These are phyloP conservation scores for Chrysosporium keratinophilum DNA, from an alignment of 2,329 filamentous ascomycete genomes.

Conservation along the genomic window DNA sequence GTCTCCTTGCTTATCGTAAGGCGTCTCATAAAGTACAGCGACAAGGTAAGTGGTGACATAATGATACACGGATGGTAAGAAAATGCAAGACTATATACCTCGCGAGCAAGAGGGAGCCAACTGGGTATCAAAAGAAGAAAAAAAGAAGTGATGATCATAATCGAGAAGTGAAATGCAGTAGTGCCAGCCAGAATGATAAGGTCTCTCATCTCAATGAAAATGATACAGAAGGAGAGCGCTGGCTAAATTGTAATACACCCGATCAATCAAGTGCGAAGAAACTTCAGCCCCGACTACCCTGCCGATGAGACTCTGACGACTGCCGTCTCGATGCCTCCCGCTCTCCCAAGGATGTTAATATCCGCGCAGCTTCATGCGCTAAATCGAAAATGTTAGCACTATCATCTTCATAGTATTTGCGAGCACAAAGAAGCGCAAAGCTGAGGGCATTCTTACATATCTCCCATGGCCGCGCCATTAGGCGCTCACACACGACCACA, in stretches of 20 bases:
- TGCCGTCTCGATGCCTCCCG: slow-evolving; percentile 8
- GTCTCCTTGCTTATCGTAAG: too few species aligned
- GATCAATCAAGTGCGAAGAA: neutral
- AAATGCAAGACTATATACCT: neutral
- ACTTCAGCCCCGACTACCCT: neutral
- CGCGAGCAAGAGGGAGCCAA: neutral
- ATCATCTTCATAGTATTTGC: too few species aligned
- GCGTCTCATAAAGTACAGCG: too few species aligned
- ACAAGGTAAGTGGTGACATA: too few species aligned
- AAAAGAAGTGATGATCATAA: neutral
- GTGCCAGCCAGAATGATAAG: neutral
- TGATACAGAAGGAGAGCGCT: neutral
- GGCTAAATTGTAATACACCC: neutral
- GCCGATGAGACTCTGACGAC: neutral
- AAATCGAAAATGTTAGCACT: neutral
- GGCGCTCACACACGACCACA: slow-evolving; percentile 10
- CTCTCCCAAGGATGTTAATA: slow-evolving; percentile 14
- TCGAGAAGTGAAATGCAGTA: neutral
- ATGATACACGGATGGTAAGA: too few species aligned
- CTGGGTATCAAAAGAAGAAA: neutral
- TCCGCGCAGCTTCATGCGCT: slow-evolving; percentile 16
- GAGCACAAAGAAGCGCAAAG: neutral
- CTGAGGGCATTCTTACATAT: slow-evolving; percentile 14
- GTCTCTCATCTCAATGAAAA: neutral
- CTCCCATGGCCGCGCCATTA: slow-evolving; percentile 15